phyloP scores from a whole-genome alignment of 192 early-diverging fungal genomes.

The Coemansia sp. region DNA sequence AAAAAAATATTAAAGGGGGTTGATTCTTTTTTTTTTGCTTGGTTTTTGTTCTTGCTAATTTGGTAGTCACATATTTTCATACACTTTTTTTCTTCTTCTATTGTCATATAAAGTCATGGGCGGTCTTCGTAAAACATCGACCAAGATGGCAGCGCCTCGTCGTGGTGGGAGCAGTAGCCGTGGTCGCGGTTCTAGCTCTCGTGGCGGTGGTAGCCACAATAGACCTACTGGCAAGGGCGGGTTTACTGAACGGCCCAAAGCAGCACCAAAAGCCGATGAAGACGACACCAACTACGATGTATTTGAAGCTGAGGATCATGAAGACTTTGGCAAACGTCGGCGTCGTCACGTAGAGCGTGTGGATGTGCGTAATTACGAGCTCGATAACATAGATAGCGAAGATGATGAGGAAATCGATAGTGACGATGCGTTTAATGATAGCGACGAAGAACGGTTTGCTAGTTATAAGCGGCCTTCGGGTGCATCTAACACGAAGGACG shows the following conservation, averaged over 20 bases:
- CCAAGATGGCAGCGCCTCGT: slow-evolving; percentile 16
- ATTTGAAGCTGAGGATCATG: slow-evolving; percentile 18
- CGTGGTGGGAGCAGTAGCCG: slow-evolving; percentile 1
- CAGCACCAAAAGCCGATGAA: not conserved
- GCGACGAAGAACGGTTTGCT: slow-evolving; percentile 84
- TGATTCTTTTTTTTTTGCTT: not conserved
- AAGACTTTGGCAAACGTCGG: slow-evolving; percentile 18
- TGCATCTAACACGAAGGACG: slow-evolving; percentile 16
- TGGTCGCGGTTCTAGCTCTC: not conserved
- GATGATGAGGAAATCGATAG: slow-evolving; percentile 96
- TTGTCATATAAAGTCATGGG: slow-evolving; percentile 17
- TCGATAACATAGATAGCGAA: slow-evolving; percentile 76
- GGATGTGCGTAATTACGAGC: slow-evolving; percentile 62
- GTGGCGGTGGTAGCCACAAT: not conserved
- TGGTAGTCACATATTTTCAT: slow-evolving; percentile 1
- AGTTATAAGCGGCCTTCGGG: slow-evolving; percentile 54
- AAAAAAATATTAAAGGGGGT: not conserved
- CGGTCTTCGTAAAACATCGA: slow-evolving; percentile 20
- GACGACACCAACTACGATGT: slow-evolving; percentile 19
- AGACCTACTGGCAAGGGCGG: slow-evolving; percentile 3
- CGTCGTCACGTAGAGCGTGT: slow-evolving; percentile 36
- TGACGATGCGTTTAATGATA: slow-evolving; percentile 86
- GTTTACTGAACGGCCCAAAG: slow-evolving; percentile 1
- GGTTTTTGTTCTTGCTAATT: not conserved
- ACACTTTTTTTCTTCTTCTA: not conserved